A percentile compares a stretch with the other conserved stretches of the same genome.
Evolutionary conservation across 176 grass and related monocot species (phyloP).

Genomic region (Thinopyrum elongatum): DNA sequence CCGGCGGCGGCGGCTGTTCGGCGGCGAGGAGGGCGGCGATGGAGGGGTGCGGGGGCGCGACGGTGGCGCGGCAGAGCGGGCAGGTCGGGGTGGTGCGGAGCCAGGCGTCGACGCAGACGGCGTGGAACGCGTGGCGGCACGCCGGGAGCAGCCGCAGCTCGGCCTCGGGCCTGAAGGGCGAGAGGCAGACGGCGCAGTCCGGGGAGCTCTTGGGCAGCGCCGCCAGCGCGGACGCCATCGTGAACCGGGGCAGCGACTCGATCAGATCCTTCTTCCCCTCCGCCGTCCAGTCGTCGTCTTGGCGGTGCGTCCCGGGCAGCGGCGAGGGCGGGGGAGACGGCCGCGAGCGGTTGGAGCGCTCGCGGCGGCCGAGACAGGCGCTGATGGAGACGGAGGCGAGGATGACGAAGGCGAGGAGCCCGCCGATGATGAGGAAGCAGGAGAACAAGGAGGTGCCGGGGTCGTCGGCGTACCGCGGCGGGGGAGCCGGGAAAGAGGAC

Average conservation of each 20-base stretch:
- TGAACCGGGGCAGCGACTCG: slow-evolving; percentile 83
- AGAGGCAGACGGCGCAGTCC: slow-evolving; percentile 93
- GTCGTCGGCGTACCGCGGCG: slow-evolving; percentile 7
- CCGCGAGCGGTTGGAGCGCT: neutral
- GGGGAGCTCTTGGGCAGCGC: slow-evolving; percentile 68
- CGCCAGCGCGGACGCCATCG: slow-evolving; percentile 64
- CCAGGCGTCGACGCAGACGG: slow-evolving; percentile 87
- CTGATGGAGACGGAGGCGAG: slow-evolving; percentile 69
- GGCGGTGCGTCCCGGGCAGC: neutral
- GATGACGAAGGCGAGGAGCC: slow-evolving; percentile 60
- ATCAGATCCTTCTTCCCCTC: slow-evolving; percentile 36
- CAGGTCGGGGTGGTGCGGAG: slow-evolving; percentile 76
- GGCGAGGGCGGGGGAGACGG: neutral
- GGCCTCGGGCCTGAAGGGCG: slow-evolving; percentile 64
- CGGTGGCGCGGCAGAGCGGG: slow-evolving; percentile 84
- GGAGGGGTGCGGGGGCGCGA: slow-evolving; percentile 46
- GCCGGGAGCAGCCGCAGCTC: slow-evolving; percentile 86
- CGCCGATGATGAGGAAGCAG: slow-evolving; percentile 61
- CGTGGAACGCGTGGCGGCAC: slow-evolving; percentile 93
- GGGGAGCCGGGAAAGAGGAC: slow-evolving; percentile 26
- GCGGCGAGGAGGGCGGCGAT: slow-evolving; percentile 46
- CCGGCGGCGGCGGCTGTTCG: neutral
- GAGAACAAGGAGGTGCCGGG: neutral
- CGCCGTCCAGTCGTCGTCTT: neutral
- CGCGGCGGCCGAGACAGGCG: slow-evolving; percentile 46